A percentile compares a stretch with the other conserved stretches of the same genome.
These are phyloP conservation scores for Sistotremastrum niveocremeum DNA, from an alignment of 768 basidiomycete species.

Conservation along the genomic window DNA sequence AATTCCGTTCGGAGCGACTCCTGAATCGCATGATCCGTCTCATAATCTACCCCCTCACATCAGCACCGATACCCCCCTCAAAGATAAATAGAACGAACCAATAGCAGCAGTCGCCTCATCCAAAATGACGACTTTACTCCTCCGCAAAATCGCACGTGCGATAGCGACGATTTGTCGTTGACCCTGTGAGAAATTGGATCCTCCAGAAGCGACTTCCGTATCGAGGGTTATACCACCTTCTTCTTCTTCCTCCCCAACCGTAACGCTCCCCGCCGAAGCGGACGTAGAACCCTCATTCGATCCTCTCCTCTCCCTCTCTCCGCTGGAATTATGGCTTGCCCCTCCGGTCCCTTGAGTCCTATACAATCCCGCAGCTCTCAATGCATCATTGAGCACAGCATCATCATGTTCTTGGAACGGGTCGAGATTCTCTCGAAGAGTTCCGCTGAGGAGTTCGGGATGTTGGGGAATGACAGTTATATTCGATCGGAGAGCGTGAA, in stretches of 20 bases:
- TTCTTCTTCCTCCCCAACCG: constrained; percentile 1
- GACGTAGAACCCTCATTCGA: too few species aligned
- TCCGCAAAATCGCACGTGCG: constrained; percentile 18
- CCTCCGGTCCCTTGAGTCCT: not conserved
- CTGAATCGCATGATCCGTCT: constrained; percentile 28
- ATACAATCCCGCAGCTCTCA: constrained; percentile 3
- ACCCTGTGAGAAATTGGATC: constrained; percentile 16
- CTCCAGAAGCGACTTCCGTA: constrained; percentile 9
- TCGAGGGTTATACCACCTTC: constrained; percentile 13
- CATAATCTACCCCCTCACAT: constrained; percentile 21
- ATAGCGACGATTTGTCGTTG: constrained; percentile 29
- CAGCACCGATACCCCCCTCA: constrained; percentile 13
- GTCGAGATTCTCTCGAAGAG: constrained; percentile 18
- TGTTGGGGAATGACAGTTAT: constrained; percentile 22
- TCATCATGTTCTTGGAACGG: constrained; percentile 7
- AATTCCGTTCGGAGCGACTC: constrained; percentile 20
- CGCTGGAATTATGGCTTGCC: not conserved
- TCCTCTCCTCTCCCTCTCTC: too few species aligned
- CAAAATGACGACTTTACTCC: constrained; percentile 15
- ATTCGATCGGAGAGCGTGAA: constrained; percentile 22
- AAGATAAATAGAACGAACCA: not conserved
- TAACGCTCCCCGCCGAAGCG: too few species aligned
- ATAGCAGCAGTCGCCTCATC: constrained; percentile 25
- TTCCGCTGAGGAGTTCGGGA: constrained; percentile 20
- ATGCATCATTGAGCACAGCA: constrained; percentile 6